phyloP scores from a whole-genome alignment of 176 grass and related monocot species.

The Triticum turgidum region DNA sequence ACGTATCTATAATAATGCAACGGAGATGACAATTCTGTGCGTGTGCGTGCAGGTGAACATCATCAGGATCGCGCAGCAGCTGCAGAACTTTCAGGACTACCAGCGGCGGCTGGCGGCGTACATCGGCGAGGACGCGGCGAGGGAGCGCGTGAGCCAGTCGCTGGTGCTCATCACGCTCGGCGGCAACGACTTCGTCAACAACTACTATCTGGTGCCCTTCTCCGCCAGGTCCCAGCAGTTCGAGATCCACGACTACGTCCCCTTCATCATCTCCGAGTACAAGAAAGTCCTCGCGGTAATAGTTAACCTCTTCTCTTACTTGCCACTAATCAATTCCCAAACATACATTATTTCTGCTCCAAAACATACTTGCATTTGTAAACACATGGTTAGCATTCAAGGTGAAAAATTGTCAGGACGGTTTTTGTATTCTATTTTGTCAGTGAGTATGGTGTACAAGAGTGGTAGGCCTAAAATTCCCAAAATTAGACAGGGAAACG shows the following conservation, averaged over 20 bases:
- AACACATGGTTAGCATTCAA: not conserved
- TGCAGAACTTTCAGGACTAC: conserved; percentile 69
- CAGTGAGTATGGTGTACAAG: not conserved
- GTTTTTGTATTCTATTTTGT: not conserved
- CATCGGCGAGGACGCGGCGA: conserved; percentile 46
- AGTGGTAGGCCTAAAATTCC: not conserved
- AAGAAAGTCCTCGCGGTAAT: conserved; percentile 56
- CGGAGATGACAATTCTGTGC: too few relatives aligned
- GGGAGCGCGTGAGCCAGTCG: conserved; percentile 38
- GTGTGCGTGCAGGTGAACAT: conserved; percentile 54
- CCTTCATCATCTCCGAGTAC: conserved; percentile 70
- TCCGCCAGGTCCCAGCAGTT: conserved; percentile 63
- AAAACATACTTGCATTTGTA: not conserved
- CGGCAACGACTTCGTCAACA: conserved; percentile 91
- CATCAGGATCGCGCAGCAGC: conserved; percentile 65
- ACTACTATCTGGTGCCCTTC: conserved; percentile 81
- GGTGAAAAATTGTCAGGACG: not conserved
- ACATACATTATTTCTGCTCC: not conserved
- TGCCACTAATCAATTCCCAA: not conserved
- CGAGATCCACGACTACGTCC: conserved; percentile 65
- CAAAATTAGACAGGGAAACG: not conserved
- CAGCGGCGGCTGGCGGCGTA: conserved; percentile 55
- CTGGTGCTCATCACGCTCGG: conserved; percentile 80
- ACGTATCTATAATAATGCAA: too few relatives aligned
- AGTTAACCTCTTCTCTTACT: too few relatives aligned